Percentiles rank a stretch among this genome's conserved stretches.
phyloP scores from a whole-genome alignment of 2,329 filamentous ascomycete species.

The Neonectria sp. region DNA sequence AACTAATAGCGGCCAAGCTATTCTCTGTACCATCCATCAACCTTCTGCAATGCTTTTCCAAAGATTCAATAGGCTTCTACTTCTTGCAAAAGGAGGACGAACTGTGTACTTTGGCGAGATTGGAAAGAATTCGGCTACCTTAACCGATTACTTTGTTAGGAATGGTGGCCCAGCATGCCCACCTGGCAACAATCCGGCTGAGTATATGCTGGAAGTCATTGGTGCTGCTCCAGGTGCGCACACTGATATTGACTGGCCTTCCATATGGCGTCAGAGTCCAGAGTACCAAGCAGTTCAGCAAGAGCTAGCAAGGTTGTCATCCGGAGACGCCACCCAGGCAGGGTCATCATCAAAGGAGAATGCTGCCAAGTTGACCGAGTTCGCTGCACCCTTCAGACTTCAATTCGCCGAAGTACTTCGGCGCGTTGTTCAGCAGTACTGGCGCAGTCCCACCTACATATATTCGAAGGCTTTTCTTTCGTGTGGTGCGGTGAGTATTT shows the following conservation, averaged over 20 bases:
- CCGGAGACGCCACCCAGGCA: too few species aligned
- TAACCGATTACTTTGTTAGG: slow-evolving; percentile 2
- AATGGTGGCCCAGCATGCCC: not conserved
- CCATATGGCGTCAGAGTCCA: not conserved
- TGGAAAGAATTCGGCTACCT: not conserved
- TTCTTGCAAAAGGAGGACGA: not conserved
- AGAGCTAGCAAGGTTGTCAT: not conserved
- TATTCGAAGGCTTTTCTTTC: not conserved
- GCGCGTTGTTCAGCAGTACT: not conserved
- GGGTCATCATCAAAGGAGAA: too few species aligned
- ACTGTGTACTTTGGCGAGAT: slow-evolving; percentile 11
- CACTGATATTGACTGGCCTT: slow-evolving; percentile 9
- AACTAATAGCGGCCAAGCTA: not conserved
- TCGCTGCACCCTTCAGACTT: too few species aligned
- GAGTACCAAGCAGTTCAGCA: not conserved
- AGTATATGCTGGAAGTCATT: not conserved
- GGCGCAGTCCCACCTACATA: not conserved
- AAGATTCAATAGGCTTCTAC: not conserved
- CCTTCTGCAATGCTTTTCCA: slow-evolving; percentile 2
- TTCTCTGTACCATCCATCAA: slow-evolving; percentile 13
- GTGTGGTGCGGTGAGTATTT: not conserved
- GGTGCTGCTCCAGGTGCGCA: not conserved
- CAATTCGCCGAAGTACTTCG: too few species aligned
- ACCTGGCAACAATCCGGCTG: not conserved
- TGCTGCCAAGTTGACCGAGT: too few species aligned